Evolutionary conservation across 2,329 filamentous ascomycete genomes (phyloP).

Genomic region (Celoporthe dispersa): DNA sequence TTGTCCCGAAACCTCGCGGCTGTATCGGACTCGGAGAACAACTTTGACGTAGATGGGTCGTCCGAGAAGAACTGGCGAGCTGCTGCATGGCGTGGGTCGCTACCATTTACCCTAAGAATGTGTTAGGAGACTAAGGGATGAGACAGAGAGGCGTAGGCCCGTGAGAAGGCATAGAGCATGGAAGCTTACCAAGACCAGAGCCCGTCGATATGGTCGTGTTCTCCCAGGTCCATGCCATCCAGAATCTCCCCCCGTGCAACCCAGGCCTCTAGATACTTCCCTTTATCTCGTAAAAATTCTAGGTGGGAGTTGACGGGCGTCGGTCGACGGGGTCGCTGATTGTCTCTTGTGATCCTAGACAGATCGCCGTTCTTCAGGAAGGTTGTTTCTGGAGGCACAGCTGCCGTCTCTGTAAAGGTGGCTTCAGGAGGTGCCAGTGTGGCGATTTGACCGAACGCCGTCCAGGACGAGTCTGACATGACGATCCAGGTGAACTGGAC

Average conservation of each 20-base stretch:
- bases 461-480: slow-evolving; percentile 2
- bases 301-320: neutral
- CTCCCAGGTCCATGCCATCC: slow-evolving; percentile 8
- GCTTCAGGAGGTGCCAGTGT: neutral
- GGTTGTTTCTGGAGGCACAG: neutral
- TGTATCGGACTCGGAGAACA: slow-evolving; percentile 8
- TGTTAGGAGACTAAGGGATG: neutral
- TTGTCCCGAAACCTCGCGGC: slow-evolving; percentile 10
- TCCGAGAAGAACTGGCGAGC: slow-evolving; percentile 9
- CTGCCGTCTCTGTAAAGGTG: neutral
- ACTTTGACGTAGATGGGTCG: slow-evolving; percentile 1
- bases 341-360: slow-evolving; percentile 2
- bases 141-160: neutral
- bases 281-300: slow-evolving; percentile 7
- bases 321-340: slow-evolving; percentile 1
- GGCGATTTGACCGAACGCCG: neutral
- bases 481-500: slow-evolving; percentile 1
- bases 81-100: slow-evolving; percentile 13
- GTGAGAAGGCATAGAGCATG: neutral
- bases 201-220: slow-evolving; percentile 11
- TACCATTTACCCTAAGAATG: slow-evolving; percentile 6
- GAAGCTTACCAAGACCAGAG: slow-evolving; percentile 13
- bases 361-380: slow-evolving; percentile 10
- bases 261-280: slow-evolving; percentile 7
- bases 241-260: slow-evolving; percentile 6